Percentiles rank a stretch among this genome's conserved stretches.
Evolutionary conservation across 148 eudicot species (phyloP).

Genomic region (Spergularia marina): DNA sequence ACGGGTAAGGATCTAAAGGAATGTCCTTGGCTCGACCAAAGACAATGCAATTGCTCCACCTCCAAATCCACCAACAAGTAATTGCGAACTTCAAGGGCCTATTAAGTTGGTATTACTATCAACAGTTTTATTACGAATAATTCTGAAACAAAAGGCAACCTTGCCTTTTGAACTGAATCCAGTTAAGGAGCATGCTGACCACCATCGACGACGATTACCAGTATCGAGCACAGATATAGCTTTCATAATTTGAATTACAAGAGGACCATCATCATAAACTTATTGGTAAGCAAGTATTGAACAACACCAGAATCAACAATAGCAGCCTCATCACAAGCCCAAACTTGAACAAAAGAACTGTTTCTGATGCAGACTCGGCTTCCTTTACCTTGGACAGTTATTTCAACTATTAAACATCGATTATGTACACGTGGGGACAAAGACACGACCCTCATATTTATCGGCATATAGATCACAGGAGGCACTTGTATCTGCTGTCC

Average conservation of each 20-base stretch:
- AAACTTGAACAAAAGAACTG: background rate
- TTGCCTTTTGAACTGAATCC: background rate
- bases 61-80: no score
- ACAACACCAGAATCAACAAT: background rate
- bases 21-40: no score
- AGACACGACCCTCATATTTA: background rate
- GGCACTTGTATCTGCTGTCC: background rate
- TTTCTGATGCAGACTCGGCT: background rate
- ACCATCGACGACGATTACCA: background rate
- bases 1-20: no score
- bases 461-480: conserved; percentile 6
- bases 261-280: background rate
- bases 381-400: background rate
- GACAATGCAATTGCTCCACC: no score
- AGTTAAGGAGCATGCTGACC: background rate
- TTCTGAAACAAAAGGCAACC: background rate
- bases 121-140: background rate
- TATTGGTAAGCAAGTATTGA: background rate
- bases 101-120: background rate
- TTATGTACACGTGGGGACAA: background rate
- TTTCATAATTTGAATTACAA: background rate
- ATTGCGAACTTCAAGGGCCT: no score
- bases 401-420: background rate
- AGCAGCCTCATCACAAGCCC: background rate
- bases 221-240: background rate